Conservation (phyloP, 345 rosid genomes). For the Camelina neglecta region DNA sequence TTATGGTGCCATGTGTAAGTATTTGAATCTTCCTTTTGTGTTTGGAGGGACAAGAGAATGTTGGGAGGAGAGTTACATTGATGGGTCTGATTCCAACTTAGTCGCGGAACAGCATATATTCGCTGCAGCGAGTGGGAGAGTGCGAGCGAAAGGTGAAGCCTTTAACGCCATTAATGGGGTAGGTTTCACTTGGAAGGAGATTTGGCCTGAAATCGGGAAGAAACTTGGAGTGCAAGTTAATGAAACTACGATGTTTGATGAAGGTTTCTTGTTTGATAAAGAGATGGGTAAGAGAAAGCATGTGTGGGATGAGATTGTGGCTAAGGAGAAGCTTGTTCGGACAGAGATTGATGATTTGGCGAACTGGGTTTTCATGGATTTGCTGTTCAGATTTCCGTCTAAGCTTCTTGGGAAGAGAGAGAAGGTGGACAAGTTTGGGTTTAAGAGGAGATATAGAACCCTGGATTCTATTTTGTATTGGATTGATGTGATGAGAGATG, state of each 20-base stretch:
- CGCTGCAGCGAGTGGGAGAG: slow-evolving; percentile 61
- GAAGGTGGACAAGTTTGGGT: slow-evolving; percentile 70
- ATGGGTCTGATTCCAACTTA: slow-evolving; percentile 70
- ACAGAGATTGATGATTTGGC: slow-evolving; percentile 79
- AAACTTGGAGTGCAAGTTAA: slow-evolving; percentile 61
- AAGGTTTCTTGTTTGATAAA: slow-evolving; percentile 53
- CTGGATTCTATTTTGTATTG: slow-evolving; percentile 73
- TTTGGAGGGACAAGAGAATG: slow-evolving; percentile 85
- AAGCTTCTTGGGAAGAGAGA: slow-evolving; percentile 73
- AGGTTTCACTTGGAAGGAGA: slow-evolving; percentile 82
- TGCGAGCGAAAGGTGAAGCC: slow-evolving; percentile 60
- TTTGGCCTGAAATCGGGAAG: slow-evolving; percentile 66
- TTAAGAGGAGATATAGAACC: slow-evolving; percentile 59
- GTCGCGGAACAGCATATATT: slow-evolving; percentile 87
- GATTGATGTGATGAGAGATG: slow-evolving; percentile 75
- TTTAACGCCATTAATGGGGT: slow-evolving; percentile 74
- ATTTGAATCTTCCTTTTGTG: slow-evolving; percentile 71
- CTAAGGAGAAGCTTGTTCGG: slow-evolving; percentile 52
- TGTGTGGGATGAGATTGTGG: slow-evolving; percentile 72
- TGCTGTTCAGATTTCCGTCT: slow-evolving; percentile 67
- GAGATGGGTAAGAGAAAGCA: slow-evolving; percentile 58
- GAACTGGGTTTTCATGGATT: slow-evolving; percentile 79
- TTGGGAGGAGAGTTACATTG: slow-evolving; percentile 86
- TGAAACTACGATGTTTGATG: slow-evolving; percentile 47
- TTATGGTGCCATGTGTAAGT: slow-evolving; percentile 69